Evolutionary conservation across 139 green algal species (phyloP).

Genomic region (Coelastrella sp.): DNA sequence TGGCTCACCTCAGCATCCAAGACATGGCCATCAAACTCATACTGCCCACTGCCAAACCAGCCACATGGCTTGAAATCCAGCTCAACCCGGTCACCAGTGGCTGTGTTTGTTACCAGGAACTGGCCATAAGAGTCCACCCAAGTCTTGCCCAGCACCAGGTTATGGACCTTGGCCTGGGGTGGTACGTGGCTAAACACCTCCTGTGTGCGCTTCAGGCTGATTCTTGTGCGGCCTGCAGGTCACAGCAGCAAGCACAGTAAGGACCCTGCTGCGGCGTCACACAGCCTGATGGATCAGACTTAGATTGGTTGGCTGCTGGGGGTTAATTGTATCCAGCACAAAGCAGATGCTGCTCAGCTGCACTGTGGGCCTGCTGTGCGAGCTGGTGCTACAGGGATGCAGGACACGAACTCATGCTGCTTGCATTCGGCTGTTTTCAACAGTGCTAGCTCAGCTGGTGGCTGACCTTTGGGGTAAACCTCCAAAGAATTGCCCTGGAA

Average conservation of each 20-base stretch:
- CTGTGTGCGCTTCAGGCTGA: slow-evolving; percentile 79
- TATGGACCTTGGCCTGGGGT: slow-evolving; percentile 91
- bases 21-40: slow-evolving; percentile 77
- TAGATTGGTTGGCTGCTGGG: too few relatives aligned
- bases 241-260: neutral
- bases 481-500: slow-evolving; percentile 98
- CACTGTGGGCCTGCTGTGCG: too few relatives aligned
- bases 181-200: slow-evolving; percentile 88
- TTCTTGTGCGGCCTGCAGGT: slow-evolving; percentile 87
- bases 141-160: slow-evolving; percentile 92
- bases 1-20: slow-evolving; percentile 51
- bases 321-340: too few relatives aligned
- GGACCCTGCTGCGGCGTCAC: too few relatives aligned
- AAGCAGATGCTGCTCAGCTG: too few relatives aligned
- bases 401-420: too few relatives aligned
- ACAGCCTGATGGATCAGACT: neutral
- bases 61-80: slow-evolving; percentile 93
- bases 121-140: slow-evolving; percentile 95
- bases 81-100: slow-evolving; percentile 77
- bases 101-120: slow-evolving; percentile 84
- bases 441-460: neutral
- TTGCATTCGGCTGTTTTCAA: too few relatives aligned
- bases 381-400: too few relatives aligned
- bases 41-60: slow-evolving; percentile 90
- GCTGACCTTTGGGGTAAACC: slow-evolving; percentile 87